Percentiles rank a stretch among this genome's conserved stretches.
phyloP scores from a whole-genome alignment of 2,329 filamentous ascomycete genomes.

The Colletotrichum paranaense region DNA sequence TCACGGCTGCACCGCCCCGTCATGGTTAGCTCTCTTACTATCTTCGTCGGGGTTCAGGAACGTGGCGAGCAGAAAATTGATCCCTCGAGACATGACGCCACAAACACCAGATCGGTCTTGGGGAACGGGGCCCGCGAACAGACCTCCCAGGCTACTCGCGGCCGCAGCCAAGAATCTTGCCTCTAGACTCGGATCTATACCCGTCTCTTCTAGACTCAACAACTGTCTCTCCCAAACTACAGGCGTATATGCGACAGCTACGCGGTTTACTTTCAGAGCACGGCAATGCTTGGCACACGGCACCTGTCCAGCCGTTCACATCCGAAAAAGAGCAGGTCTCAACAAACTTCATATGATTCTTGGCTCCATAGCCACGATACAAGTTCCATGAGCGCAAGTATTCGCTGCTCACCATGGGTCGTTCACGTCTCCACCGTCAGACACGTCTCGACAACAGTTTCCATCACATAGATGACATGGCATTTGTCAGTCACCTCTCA shows the following conservation, averaged over 20 bases:
- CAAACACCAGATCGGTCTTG: conserved; percentile 16
- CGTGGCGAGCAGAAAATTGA: conserved; percentile 27
- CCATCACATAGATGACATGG: conserved; percentile 13
- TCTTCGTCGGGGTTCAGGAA: conserved; percentile 1
- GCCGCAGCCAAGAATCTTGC: not conserved
- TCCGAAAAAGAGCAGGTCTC: not conserved
- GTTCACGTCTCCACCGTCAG: not conserved
- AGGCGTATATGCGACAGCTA: not conserved
- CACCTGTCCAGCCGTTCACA: not conserved
- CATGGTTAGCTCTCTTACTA: not conserved
- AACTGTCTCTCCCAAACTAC: not conserved
- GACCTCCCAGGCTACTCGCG: not conserved
- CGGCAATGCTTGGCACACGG: not conserved
- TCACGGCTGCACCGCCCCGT: not conserved
- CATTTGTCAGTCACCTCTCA: conserved; percentile 18
- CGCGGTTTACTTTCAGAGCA: not conserved
- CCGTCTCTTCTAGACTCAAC: not conserved
- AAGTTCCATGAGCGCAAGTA: not conserved
- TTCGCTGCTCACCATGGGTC: not conserved
- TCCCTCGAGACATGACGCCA: not conserved
- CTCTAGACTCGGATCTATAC: conserved; percentile 1
- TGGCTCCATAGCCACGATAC: not conserved
- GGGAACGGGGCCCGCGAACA: conserved; percentile 17
- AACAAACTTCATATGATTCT: not conserved
- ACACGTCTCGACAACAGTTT: not conserved